Base-by-base conservation (phyloP, 139 green algal species). In the Microglena sp. region DNA sequence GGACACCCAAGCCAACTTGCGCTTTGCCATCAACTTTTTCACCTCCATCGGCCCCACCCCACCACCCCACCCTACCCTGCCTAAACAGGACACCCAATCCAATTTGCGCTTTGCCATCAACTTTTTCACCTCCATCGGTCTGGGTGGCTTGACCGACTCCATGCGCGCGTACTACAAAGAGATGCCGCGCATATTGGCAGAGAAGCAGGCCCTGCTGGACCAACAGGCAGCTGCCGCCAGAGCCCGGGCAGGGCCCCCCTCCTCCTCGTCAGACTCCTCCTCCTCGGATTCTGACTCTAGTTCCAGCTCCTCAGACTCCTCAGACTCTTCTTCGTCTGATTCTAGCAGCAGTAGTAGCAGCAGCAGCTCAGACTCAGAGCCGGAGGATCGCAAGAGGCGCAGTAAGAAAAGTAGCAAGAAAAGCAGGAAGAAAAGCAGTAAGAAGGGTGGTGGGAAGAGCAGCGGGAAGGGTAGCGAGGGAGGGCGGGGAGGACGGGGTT, bases 21-120 rank as follows among this genome's bases (percentile, higher is more conserved):
- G 94, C 61, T 99, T 99, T 80, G 66, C 86, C 74, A 99, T 99
- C 87, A 99, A 99, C 83, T 99, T 98, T 78, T 99, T 99, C 84
- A 98, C 92, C 21, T 95, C 87, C 36, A 98, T 99, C 70, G 94
- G 94, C 30, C 86, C n/a, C n/a, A n/a, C n/a, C n/a, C n/a, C n/a
- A n/a, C n/a, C n/a, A n/a, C n/a, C n/a, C n/a, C n/a, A n/a, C n/a
- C n/a, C n/a, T n/a, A n/a, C n/a, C n/a, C n/a, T 50, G 40, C 11
- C 18, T 6, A 59, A n/a, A 7, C 55, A 40, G n/a, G 15, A 45
- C 32, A 50, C 62, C 46, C 74, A 71, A 66, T 62, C 66, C 45
- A 91, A 98, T 84, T 91, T 96, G 83, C 82, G 94, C 61, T 99
- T 99, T 80, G 66, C 86, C 74, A 99, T 99, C 87, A 99, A 99